A percentile compares a stretch with the other conserved stretches of the same genome.
Evolutionary conservation across 768 basidiomycete genomes (phyloP).

Genomic region (Trametes villosa): DNA sequence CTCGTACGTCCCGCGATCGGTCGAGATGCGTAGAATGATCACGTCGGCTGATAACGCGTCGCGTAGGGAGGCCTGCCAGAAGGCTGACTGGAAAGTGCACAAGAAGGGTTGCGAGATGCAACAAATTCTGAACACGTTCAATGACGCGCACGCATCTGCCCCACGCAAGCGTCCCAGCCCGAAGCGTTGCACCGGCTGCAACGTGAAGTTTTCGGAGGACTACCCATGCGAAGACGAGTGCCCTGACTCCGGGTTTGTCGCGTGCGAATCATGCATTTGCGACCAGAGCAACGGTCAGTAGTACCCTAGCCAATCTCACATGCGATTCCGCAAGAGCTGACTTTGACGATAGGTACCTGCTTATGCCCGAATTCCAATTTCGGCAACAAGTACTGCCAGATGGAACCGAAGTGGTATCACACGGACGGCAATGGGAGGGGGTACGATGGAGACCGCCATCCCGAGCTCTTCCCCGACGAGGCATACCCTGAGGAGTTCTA

Average conservation of each 20-base stretch:
- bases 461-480: slow-evolving; percentile 24
- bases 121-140: slow-evolving; percentile 31
- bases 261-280: slow-evolving; percentile 39
- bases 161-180: slow-evolving; percentile 21
- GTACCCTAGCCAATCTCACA: background rate
- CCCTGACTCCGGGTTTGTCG: slow-evolving; percentile 38
- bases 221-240: slow-evolving; percentile 34
- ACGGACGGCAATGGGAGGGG: slow-evolving; percentile 28
- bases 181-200: slow-evolving; percentile 36
- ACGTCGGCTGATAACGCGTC: background rate
- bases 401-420: slow-evolving; percentile 37
- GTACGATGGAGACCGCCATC: slow-evolving; percentile 41
- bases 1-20: slow-evolving; percentile 7
- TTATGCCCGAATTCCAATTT: slow-evolving; percentile 40
- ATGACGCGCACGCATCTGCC: slow-evolving; percentile 28
- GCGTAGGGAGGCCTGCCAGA: slow-evolving; percentile 31
- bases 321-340: background rate
- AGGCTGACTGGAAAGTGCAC: slow-evolving; percentile 35
- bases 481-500: slow-evolving; percentile 32
- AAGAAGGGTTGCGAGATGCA: slow-evolving; percentile 42
- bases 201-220: slow-evolving; percentile 24
- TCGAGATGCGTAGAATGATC: background rate
- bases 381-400: slow-evolving; percentile 35
- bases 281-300: slow-evolving; percentile 29
- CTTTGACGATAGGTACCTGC: slow-evolving; percentile 36